Conservation (phyloP, 2,329 filamentous ascomycete species). For the Colletotrichum tropicicola region DNA sequence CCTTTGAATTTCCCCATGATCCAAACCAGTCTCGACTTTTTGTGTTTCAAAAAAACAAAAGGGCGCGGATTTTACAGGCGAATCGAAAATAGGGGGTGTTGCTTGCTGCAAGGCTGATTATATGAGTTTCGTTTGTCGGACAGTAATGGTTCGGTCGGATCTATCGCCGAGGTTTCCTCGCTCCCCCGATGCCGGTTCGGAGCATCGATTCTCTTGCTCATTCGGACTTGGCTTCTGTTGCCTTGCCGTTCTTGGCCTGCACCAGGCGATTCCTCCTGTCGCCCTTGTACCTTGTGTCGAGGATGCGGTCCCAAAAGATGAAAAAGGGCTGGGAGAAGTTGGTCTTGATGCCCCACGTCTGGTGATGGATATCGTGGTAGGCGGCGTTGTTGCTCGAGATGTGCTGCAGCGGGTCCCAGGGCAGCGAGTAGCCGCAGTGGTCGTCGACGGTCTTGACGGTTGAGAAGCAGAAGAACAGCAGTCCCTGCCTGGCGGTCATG, state of each 20-base stretch:
- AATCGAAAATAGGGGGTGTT: conserved; percentile 12
- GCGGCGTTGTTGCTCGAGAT: conserved; percentile 94
- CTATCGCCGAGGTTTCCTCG: conserved; percentile 1
- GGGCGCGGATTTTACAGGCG: conserved; percentile 11
- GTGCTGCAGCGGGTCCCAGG: conserved; percentile 92
- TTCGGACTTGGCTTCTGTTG: conserved; percentile 24
- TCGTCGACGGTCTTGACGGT: conserved; percentile 98
- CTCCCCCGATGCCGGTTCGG: not conserved
- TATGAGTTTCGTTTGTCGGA: conserved; percentile 1
- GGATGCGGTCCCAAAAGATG: conserved; percentile 89
- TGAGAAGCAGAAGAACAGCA: conserved; percentile 88
- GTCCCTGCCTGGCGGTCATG: conserved; percentile 87
- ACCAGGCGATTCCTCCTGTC: conserved; percentile 46
- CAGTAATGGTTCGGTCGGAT: not conserved
- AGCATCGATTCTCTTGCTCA: not conserved
- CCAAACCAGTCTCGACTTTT: conserved; percentile 18
- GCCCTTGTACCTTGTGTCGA: conserved; percentile 86
- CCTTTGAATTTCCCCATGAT: not conserved
- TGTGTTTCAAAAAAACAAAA: not conserved
- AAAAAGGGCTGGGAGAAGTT: conserved; percentile 94
- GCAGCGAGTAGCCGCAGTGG: conserved; percentile 95
- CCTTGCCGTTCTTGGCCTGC: conserved; percentile 13
- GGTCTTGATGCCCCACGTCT: conserved; percentile 98
- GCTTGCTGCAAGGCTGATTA: too few species aligned
- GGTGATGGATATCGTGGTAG: conserved; percentile 98